Conservation (phyloP, 2,329 filamentous ascomycete species). For the Ophiostoma ips region DNA sequence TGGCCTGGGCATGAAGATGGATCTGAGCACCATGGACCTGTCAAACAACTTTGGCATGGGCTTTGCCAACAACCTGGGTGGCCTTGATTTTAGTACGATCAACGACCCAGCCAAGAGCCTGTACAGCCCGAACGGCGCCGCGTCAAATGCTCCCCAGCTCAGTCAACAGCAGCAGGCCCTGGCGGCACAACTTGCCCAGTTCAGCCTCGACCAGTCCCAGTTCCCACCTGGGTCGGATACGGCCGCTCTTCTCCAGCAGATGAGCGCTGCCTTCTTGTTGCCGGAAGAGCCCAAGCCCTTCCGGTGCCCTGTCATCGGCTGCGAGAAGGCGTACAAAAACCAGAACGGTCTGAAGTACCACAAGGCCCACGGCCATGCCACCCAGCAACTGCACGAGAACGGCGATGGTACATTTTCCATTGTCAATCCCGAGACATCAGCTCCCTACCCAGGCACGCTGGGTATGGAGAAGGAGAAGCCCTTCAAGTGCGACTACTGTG, state of each 20-base stretch:
- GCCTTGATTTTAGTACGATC: slow-evolving; percentile 47
- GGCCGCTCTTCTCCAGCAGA: slow-evolving; percentile 39
- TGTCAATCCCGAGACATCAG: slow-evolving; percentile 86
- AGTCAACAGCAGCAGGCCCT: slow-evolving; percentile 47
- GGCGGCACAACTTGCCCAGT: slow-evolving; percentile 54
- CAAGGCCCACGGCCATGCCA: slow-evolving; percentile 83
- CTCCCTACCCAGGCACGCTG: slow-evolving; percentile 86
- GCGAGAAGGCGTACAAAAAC: slow-evolving; percentile 99
- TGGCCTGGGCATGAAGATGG: slow-evolving; percentile 43
- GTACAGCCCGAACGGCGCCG: slow-evolving; percentile 69
- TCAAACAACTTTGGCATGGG: slow-evolving; percentile 34
- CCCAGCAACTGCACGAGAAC: slow-evolving; percentile 92
- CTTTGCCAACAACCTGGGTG: slow-evolving; percentile 33
- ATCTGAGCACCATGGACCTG: slow-evolving; percentile 43
- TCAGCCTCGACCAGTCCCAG: slow-evolving; percentile 62
- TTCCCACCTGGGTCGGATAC: slow-evolving; percentile 65
- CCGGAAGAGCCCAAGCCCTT: slow-evolving; percentile 95
- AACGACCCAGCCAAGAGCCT: slow-evolving; percentile 91
- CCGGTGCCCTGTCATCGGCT: slow-evolving; percentile 93
- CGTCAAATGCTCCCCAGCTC: slow-evolving; percentile 30
- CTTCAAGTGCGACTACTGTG: slow-evolving; percentile 91
- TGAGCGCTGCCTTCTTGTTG: slow-evolving; percentile 43
- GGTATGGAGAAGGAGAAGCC: slow-evolving; percentile 99
- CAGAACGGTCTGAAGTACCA: slow-evolving; percentile 88
- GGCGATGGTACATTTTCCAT: slow-evolving; percentile 96